Base-by-base conservation (phyloP, 208 protist species). In the Leptomonas pyrrhocoris region DNA sequence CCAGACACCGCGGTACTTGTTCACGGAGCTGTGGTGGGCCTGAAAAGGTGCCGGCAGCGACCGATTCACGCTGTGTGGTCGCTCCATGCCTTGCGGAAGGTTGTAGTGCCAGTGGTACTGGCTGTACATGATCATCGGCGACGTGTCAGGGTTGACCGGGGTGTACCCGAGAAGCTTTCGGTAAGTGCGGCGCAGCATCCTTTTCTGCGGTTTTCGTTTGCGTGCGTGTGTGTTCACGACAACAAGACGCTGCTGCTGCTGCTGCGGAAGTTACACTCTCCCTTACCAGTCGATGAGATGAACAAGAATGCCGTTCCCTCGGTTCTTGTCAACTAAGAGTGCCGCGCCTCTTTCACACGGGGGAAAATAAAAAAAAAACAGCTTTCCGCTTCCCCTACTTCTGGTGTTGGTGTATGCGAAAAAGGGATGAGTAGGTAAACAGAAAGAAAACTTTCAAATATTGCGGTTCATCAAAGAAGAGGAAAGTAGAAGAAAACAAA, bases 71-170 rank as follows among this genome's bases (percentile, higher is more conserved):
- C 71, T 82, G 80, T 88, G 75, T 2, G 91, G 91, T 18, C 82
- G 79, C 53, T 92, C 87, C 91, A 96, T 96, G 30, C 85, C 85
- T 67, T 96, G 91, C 46, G 87, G 91, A 25, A 94, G 68, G 65
- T 94, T 96, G 77, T 96, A 96, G 74, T 96, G 88, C 89, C 91
- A 96, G 73, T 94, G 88, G 56, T 90, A 94, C 63, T 94, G 81
- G 61, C 85, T 94, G 70, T 94, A 94, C 71, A 83, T 79, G 51
- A 96, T 66, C 88, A 94, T 94, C n/a, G 91, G 91, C 11, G 88
- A 94, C 13, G 86, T 96, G 68, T 96, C 91, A 1, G 88, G 88
- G 77, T 96, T 94, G 48, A 96, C 83, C 15, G 88, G 71, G 42
- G 79, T 90, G 77, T 93, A 96, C 25, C 91, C 91, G 53, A 94